These are phyloP conservation scores for Tulasnella calospora DNA, from an alignment of 768 basidiomycete species.

Conservation along the genomic window DNA sequence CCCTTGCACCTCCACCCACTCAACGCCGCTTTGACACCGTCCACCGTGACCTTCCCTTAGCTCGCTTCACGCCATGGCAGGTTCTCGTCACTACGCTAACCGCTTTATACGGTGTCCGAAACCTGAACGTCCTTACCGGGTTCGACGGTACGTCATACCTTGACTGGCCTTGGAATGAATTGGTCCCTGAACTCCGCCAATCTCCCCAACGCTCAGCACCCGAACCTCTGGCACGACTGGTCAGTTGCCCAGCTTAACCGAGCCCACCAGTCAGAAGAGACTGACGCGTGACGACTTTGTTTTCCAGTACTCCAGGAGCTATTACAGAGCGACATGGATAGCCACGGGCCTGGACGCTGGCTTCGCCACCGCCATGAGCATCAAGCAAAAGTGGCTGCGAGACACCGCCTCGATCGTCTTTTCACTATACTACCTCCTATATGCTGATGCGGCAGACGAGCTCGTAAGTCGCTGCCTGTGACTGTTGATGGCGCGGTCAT, in stretches of 20 bases:
- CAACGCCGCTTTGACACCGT: constrained; percentile 20
- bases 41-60: constrained; percentile 36
- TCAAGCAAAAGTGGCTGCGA: constrained; percentile 85
- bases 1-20: not conserved
- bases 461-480: constrained; percentile 54
- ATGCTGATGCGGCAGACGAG: constrained; percentile 90
- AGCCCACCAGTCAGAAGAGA: not conserved
- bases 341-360: constrained; percentile 92
- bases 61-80: constrained; percentile 94
- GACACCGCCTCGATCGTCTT: constrained; percentile 84
- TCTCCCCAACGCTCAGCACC: constrained; percentile 53
- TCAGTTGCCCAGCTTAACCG: constrained; percentile 39
- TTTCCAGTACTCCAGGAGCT: constrained; percentile 77
- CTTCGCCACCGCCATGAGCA: constrained; percentile 91
- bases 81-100: constrained; percentile 83
- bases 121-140: constrained; percentile 81
- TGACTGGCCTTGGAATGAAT: not conserved
- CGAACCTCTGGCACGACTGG: constrained; percentile 84
- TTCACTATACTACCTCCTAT: constrained; percentile 81
- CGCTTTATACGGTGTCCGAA: constrained; percentile 71
- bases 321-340: constrained; percentile 96
- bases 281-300: constrained; percentile 20
- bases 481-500: not conserved
- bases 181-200: not conserved
- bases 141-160: constrained; percentile 56